Evolutionary conservation across 805 yeast species (phyloP), one percentile per base, ranked within the genome.

Genomic region (Myxozyma neglecta): DNA sequence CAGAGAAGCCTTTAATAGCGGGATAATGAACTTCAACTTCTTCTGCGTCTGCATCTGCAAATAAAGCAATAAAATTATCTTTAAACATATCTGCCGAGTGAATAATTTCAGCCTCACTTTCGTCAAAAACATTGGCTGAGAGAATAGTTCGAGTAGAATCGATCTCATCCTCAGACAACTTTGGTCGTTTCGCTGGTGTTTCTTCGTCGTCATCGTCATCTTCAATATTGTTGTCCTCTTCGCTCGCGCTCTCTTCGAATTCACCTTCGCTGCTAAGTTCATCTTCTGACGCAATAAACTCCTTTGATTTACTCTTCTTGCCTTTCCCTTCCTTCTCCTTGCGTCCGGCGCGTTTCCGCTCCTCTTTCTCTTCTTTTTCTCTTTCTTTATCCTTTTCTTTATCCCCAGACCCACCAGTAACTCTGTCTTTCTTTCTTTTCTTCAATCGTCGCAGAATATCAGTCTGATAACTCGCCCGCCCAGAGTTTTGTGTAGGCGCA

Each of bases 251-350:
- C 18, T 68, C 70, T 6, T 76, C 72, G 59, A 75, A 79, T 40
- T 72, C 71, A 4, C 80, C 80, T 46, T 77, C 74, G 13, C 80
- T 70, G 54, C 82, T 79, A 3, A 63, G 55, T 7, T 61, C 65
- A 35, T 61, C 65, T 4, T 58, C 59, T 11, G 66, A 63, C 29
- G 58, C 49, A 35, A 63, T 37, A 32, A 60, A 60, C 39, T 63
- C 64, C 24, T 44, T 56, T 2, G 63, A 58, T 37, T 46, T 59
- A 14, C 40, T 54, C 9, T n/a, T 39, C 37, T 13, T 3, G 16
- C 43, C n/a, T 16, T 46, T 34, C 16, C 46, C 58, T 9, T 20
- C 48, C 47, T 56, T 59, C 11, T 49, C 45, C 46, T 60, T 52
- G 48, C 49, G 46, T 16, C 29, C 37, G 14, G 51, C 40, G 14